These are phyloP conservation scores for Russula lepida DNA, from an alignment of 768 basidiomycete genomes.

Conservation along the genomic window DNA sequence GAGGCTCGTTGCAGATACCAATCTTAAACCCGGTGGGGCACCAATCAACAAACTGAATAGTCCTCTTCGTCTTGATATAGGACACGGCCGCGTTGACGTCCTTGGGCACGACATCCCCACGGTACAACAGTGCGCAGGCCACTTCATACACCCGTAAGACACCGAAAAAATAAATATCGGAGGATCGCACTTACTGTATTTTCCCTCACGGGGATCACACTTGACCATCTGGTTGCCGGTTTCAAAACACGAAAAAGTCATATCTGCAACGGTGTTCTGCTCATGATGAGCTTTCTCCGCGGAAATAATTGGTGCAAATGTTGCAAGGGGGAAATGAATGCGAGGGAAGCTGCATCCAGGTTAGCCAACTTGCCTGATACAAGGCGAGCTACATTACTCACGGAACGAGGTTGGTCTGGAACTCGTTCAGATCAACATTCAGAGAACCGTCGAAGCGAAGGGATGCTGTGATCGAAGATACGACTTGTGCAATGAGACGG, in stretches of 20 bases:
- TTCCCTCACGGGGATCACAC: slow-evolving; percentile 72
- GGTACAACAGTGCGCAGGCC: slow-evolving; percentile 64
- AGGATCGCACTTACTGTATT: slow-evolving; percentile 46
- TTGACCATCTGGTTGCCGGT: slow-evolving; percentile 73
- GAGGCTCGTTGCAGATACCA: slow-evolving; percentile 73
- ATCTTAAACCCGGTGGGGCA: slow-evolving; percentile 73
- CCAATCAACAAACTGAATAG: slow-evolving; percentile 76
- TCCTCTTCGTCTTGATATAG: slow-evolving; percentile 70
- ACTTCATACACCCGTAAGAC: slow-evolving; percentile 26
- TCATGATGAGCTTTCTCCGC: slow-evolving; percentile 58
- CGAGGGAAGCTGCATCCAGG: slow-evolving; percentile 41
- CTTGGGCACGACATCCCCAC: slow-evolving; percentile 73
- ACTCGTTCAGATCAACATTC: slow-evolving; percentile 64
- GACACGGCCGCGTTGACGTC: slow-evolving; percentile 69
- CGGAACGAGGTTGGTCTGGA: slow-evolving; percentile 64
- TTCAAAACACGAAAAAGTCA: slow-evolving; percentile 72
- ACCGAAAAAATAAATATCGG: neutral
- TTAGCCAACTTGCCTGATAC: neutral
- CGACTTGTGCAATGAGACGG: slow-evolving; percentile 60
- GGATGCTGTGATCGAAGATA: slow-evolving; percentile 37
- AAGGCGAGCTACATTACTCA: slow-evolving; percentile 25
- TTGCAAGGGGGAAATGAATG: slow-evolving; percentile 63
- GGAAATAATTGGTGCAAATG: slow-evolving; percentile 58
- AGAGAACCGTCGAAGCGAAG: slow-evolving; percentile 59
- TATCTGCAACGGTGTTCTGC: slow-evolving; percentile 61